Evolutionary conservation across 108 stramenopile species (phyloP), one percentile per base, ranked within the genome.

Genomic region (Nitzschia sp.): DNA sequence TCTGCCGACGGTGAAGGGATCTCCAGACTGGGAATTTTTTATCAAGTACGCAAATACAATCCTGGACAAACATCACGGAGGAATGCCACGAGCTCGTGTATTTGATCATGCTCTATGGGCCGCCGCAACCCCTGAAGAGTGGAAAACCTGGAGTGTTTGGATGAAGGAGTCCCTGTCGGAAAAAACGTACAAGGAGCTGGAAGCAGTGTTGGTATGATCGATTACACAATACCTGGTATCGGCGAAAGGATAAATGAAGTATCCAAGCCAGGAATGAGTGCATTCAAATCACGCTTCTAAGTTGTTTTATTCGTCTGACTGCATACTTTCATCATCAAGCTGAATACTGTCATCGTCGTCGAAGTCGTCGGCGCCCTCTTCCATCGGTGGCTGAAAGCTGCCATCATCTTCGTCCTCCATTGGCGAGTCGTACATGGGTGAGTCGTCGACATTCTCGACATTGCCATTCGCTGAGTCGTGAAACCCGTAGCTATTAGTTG

Each of bases 81-180:
- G 60, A 21, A 72, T 68, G 63, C 76, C 71, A 21, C 45, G 66
- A 29, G 76, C 45, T 53, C 65, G 71, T 13, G 76, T 77, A 0
- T 77, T 71, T 53, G 71, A 60, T 45, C 76, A 77, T 58, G 76
- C 76, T 2, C 50, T 77, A 16, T 77, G 76, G 76, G 70, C 76
- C 13, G 75, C 52, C n/a, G 45, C 75, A n/a, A 64, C 75, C 45
- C 61, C 69, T 4, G 68, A 62, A 2, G 41, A 76, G 35, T 76
- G 75, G 75, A 31, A 33, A 28, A 53, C 45, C 26, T 68, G 58
- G 57, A 45, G 59, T 26, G 31, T 11, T 3, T 75, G 74, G 74
- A 69, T 75, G 23, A 28, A 75, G 34, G 63, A 64, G 28, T 21
- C 34, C 61, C 22, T 58, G 1, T 3, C 68, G 3, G 58, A 58